Conservation (phyloP, 176 grass and related monocot genomes). For the Olyra latifolia region DNA sequence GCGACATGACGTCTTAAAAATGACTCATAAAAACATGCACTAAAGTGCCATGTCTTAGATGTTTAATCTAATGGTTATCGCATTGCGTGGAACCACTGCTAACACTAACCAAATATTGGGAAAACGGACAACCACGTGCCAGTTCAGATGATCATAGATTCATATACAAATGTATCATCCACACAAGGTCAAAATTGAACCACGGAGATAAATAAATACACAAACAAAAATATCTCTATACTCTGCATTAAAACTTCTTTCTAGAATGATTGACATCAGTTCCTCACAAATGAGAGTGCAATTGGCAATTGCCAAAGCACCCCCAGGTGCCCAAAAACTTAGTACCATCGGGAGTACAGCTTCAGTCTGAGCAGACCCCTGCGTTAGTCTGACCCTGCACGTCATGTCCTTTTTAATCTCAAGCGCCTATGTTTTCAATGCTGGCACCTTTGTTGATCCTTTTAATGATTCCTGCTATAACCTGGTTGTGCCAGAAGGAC, state of each 20-base stretch:
- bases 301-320: not conserved
- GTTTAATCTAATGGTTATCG: not conserved
- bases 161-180: not conserved
- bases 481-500: conserved; percentile 39
- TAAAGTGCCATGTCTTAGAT: not conserved
- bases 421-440: conserved; percentile 83
- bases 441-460: conserved; percentile 78
- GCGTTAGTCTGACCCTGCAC: not conserved
- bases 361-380: not conserved
- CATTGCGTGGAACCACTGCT: not conserved
- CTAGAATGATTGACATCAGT: not conserved
- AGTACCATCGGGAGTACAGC: not conserved
- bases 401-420: not conserved
- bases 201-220: not conserved
- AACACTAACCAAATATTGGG: not conserved
- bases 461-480: conserved; percentile 94
- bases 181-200: not conserved
- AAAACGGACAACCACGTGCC: not conserved
- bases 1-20: too few species aligned
- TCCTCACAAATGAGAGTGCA: not conserved
- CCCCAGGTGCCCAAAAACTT: not conserved
- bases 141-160: not conserved
- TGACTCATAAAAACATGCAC: too few species aligned
- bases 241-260: not conserved
- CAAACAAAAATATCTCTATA: not conserved